A percentile compares a stretch with the other conserved stretches of the same genome.
Conservation (phyloP, 2,329 filamentous ascomycete genomes). For the Akanthomyces uredinophilus region DNA sequence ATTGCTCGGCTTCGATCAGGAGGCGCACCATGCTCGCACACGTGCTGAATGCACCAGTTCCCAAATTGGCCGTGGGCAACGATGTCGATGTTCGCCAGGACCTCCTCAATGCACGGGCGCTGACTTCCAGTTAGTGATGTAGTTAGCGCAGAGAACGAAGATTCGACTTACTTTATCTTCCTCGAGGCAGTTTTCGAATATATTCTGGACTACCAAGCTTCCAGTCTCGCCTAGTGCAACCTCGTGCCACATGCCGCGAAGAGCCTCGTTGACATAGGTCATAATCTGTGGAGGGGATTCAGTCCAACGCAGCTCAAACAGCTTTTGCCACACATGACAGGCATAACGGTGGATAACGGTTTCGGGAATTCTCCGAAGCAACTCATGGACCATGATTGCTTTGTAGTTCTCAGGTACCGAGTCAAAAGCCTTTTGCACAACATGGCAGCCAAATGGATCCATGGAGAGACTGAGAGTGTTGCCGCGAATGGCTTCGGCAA, state of each 20-base stretch:
- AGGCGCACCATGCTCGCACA: conserved; percentile 92
- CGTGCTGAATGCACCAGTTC: conserved; percentile 99
- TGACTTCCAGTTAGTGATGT: conserved; percentile 32
- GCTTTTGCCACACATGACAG: conserved; percentile 98
- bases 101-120: conserved; percentile 96
- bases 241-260: conserved; percentile 97
- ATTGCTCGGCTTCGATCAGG: conserved; percentile 89
- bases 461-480: conserved; percentile 93
- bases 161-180: conserved; percentile 77
- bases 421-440: conserved; percentile 98
- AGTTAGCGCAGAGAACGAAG: too few species aligned
- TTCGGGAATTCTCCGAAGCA: conserved; percentile 90
- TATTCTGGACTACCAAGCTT: conserved; percentile 97
- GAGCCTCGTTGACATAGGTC: conserved; percentile 93
- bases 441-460: conserved; percentile 98
- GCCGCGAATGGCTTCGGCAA: conserved; percentile 88
- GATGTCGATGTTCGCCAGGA: conserved; percentile 89
- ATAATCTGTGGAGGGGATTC: conserved; percentile 95
- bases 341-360: conserved; percentile 98
- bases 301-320: conserved; percentile 95
- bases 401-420: conserved; percentile 97
- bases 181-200: conserved; percentile 98
- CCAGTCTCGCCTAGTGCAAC: conserved; percentile 96
- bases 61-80: conserved; percentile 97
- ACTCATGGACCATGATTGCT: conserved; percentile 96